Evolutionary conservation across 2,329 filamentous ascomycete genomes (phyloP).

Genomic region (Hymenoscyphus infarciens): DNA sequence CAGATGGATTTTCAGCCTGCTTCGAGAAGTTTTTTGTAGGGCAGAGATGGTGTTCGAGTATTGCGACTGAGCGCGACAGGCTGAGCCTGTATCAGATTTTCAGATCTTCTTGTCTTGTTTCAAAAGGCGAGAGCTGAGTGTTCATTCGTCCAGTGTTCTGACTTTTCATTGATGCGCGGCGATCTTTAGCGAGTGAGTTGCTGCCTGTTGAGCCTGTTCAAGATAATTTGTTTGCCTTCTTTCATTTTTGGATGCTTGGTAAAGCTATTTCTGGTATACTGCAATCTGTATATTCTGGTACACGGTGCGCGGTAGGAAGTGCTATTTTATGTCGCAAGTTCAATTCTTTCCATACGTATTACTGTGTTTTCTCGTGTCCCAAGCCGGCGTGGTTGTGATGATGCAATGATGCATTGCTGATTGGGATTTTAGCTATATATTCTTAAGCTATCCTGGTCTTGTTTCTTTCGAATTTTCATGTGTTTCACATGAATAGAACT

Average conservation of each 20-base stretch:
- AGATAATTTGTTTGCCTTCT: not conserved
- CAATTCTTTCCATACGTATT: not conserved
- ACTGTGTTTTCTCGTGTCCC: not conserved
- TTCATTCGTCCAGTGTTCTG: not conserved
- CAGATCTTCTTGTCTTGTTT: conserved; percentile 1
- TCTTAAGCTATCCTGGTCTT: not conserved
- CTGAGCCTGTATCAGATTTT: not conserved
- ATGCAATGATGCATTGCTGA: not conserved
- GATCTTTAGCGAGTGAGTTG: not conserved
- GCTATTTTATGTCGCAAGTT: not conserved
- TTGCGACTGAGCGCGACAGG: not conserved
- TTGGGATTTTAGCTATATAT: not conserved
- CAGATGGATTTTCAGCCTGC: not conserved
- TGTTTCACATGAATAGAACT: not conserved
- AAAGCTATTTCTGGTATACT: not conserved
- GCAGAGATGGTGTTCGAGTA: not conserved
- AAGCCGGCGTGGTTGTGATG: not conserved
- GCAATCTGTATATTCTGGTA: not conserved
- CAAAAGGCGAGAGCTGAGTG: not conserved
- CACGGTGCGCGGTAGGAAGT: not conserved
- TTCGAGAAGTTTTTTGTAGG: not conserved
- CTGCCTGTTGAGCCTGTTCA: not conserved
- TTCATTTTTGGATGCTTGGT: not conserved
- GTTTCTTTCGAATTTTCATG: not conserved
- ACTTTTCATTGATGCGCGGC: not conserved